Conservation (phyloP, 2,329 filamentous ascomycete species). For the Scedosporium boydii region DNA sequence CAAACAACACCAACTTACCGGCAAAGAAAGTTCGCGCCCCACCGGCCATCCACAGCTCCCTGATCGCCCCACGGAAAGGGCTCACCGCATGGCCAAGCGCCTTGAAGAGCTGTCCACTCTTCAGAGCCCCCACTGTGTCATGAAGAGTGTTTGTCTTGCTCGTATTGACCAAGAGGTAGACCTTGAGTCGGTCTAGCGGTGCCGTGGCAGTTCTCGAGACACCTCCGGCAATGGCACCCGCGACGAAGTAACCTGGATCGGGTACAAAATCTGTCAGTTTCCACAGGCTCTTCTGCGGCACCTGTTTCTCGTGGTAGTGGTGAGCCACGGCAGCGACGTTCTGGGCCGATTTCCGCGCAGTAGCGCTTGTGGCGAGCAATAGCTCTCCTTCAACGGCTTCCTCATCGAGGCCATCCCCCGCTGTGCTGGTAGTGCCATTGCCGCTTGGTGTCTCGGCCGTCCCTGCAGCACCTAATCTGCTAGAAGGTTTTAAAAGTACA, state of each 20-base stretch:
- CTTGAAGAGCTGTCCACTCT: constrained; percentile 56
- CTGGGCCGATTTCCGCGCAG: constrained; percentile 11
- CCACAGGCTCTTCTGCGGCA: constrained; percentile 9
- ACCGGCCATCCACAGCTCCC: constrained; percentile 75
- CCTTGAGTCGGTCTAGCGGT: constrained; percentile 91
- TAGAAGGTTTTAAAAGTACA: neutral
- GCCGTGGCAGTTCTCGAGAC: constrained; percentile 93
- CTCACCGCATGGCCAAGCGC: constrained; percentile 57
- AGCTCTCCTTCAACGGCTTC: neutral
- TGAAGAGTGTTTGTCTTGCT: constrained; percentile 29
- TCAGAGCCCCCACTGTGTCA: constrained; percentile 55
- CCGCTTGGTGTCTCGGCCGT: constrained; percentile 11
- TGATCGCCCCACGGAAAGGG: constrained; percentile 63
- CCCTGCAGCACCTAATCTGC: neutral
- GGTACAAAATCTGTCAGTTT: constrained; percentile 62
- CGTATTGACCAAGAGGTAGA: constrained; percentile 92
- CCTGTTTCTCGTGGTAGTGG: constrained; percentile 6
- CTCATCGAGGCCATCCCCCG: neutral
- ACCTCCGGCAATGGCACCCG: constrained; percentile 88
- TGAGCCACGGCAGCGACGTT: constrained; percentile 25
- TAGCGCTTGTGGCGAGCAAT: neutral
- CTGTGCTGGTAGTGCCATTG: constrained; percentile 9
- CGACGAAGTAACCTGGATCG: constrained; percentile 94
- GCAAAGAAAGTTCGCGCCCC: constrained; percentile 87
- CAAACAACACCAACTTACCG: constrained; percentile 43